A percentile compares a stretch with the other conserved stretches of the same genome.
These are phyloP conservation scores for Sporisorium graminicola DNA, from an alignment of 1,284 basidiomycete species.

Conservation along the genomic window DNA sequence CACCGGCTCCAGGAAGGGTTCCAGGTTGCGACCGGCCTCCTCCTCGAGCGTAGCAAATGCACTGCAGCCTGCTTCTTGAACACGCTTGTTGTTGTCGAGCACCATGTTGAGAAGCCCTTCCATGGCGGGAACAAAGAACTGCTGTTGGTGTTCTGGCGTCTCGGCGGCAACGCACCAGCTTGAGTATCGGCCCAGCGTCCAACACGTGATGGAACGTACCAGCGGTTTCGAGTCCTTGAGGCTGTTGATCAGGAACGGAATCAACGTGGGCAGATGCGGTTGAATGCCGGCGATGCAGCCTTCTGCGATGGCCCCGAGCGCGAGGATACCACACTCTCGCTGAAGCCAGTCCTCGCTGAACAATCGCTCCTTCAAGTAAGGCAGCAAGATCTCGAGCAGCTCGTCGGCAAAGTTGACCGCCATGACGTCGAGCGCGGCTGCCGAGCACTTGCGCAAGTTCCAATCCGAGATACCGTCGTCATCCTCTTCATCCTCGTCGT, in stretches of 20 bases:
- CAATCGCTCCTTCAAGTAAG: constrained; percentile 90
- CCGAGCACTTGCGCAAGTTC: constrained; percentile 98
- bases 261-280: constrained; percentile 89
- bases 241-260: constrained; percentile 91
- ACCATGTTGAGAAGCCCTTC: constrained; percentile 98
- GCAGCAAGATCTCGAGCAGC: constrained; percentile 87
- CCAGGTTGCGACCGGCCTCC: constrained; percentile 89
- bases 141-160: constrained; percentile 86
- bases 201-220: constrained; percentile 97
- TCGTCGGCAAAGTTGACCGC: constrained; percentile 91
- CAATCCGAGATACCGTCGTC: constrained; percentile 98
- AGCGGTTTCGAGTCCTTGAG: constrained; percentile 95
- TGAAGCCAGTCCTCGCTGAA: constrained; percentile 95
- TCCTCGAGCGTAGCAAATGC: constrained; percentile 99
- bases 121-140: constrained; percentile 95
- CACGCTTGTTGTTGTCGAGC: constrained; percentile 98
- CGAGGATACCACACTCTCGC: constrained; percentile 94
- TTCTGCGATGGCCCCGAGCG: constrained; percentile 97
- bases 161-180: constrained; percentile 87
- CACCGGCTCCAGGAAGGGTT: constrained; percentile 93
- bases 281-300: constrained; percentile 96
- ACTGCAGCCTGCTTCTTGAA: constrained; percentile 98
- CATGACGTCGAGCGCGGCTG: constrained; percentile 95
- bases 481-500: constrained; percentile 90
- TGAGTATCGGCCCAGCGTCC: constrained; percentile 98